These are phyloP conservation scores for Sordariomycetes sp. DNA, from an alignment of 2,329 filamentous ascomycete genomes.

Conservation along the genomic window DNA sequence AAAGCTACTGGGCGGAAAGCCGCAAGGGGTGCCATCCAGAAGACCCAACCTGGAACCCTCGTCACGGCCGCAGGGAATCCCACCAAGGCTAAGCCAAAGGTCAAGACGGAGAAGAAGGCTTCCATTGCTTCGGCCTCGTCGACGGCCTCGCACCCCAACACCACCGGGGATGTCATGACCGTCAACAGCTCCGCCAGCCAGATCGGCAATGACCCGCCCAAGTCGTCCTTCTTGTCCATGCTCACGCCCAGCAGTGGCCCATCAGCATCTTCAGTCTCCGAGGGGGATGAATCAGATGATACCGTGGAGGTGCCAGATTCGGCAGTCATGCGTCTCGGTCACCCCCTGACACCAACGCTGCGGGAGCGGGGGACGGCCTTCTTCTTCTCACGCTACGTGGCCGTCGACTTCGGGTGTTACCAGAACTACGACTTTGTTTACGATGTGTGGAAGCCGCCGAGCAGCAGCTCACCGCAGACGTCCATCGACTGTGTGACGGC, in stretches of 20 bases:
- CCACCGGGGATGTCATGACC: background rate
- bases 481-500: conserved; percentile 34
- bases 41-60: conserved; percentile 6
- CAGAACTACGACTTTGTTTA: conserved; percentile 45
- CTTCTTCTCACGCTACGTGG: conserved; percentile 43
- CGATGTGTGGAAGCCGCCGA: conserved; percentile 39
- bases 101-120: conserved; percentile 1
- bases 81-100: no score
- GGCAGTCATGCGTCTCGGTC: conserved; percentile 4
- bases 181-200: background rate
- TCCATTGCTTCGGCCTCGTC: background rate
- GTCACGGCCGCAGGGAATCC: background rate
- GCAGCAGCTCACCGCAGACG: background rate
- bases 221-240: conserved; percentile 12
- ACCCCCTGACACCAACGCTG: conserved; percentile 14
- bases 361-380: conserved; percentile 36
- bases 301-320: conserved; percentile 2
- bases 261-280: conserved; percentile 11
- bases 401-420: conserved; percentile 33
- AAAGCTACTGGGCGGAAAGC: conserved; percentile 28
- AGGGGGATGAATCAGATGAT: conserved; percentile 3
- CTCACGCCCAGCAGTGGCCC: conserved; percentile 12
- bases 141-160: background rate
- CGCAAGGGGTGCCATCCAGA: conserved; percentile 14
- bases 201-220: background rate